Conservation (phyloP, 805 yeast genomes). For the Phaffomyces thermotolerans region DNA sequence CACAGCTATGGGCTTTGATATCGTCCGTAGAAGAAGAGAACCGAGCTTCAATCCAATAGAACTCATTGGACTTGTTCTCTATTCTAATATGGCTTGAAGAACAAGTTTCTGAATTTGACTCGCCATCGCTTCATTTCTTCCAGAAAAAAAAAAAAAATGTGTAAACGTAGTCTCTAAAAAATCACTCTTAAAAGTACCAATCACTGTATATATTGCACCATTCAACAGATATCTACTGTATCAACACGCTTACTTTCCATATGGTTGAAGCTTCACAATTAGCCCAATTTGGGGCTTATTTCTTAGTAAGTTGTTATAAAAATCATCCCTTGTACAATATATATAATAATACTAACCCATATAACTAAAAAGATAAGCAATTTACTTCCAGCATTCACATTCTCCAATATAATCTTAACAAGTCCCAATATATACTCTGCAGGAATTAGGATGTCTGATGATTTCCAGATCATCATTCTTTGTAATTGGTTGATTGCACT, state of each 20-base stretch:
- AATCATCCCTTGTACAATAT: too few relatives aligned
- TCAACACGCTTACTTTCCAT: neutral
- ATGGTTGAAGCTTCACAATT: constrained; percentile 12
- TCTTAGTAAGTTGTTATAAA: constrained; percentile 7
- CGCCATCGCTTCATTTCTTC: too few relatives aligned
- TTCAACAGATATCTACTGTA: neutral
- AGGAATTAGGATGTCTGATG: constrained; percentile 46
- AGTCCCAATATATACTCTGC: constrained; percentile 37
- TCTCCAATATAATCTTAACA: constrained; percentile 30
- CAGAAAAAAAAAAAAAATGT: too few relatives aligned
- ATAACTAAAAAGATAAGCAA: constrained; percentile 26
- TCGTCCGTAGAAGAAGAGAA: constrained; percentile 61
- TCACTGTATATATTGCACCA: neutral
- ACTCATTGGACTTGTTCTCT: constrained; percentile 43
- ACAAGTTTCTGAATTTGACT: too few relatives aligned
- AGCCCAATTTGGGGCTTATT: constrained; percentile 14
- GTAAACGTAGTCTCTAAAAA: too few relatives aligned
- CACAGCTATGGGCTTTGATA: constrained; percentile 71
- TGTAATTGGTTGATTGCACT: constrained; percentile 38
- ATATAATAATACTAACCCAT: constrained; percentile 4
- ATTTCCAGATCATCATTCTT: constrained; percentile 35
- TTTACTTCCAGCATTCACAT: constrained; percentile 28
- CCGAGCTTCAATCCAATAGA: constrained; percentile 69
- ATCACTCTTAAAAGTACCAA: too few relatives aligned
- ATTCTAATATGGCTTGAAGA: neutral